Percentiles rank a stretch among this genome's conserved stretches.
Evolutionary conservation across 2,329 filamentous ascomycete species (phyloP).

Genomic region (Leptographium flavum): DNA sequence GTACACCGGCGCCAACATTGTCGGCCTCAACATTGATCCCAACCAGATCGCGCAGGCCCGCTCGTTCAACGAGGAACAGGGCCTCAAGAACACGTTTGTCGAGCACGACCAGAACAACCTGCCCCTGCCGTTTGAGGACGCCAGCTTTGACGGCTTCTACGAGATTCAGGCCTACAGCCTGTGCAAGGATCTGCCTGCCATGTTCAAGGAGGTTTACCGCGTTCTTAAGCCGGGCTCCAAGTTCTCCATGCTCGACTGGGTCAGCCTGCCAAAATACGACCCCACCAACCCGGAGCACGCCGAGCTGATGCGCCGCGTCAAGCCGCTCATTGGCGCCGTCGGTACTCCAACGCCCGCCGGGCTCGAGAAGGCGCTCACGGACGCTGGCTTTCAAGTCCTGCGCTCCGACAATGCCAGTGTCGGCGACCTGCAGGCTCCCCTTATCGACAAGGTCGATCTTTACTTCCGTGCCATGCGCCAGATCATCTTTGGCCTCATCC

Average conservation of each 20-base stretch:
- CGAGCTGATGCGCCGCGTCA: slow-evolving; percentile 37
- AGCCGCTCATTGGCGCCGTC: slow-evolving; percentile 39
- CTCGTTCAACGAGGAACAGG: slow-evolving; percentile 26
- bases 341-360: slow-evolving; percentile 34
- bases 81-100: slow-evolving; percentile 31
- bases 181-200: slow-evolving; percentile 30
- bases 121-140: slow-evolving; percentile 34
- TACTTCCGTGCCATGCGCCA: slow-evolving; percentile 37
- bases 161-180: slow-evolving; percentile 43
- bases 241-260: slow-evolving; percentile 37
- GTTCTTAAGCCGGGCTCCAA: slow-evolving; percentile 34
- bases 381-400: slow-evolving; percentile 32
- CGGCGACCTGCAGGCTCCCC: slow-evolving; percentile 33
- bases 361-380: slow-evolving; percentile 28
- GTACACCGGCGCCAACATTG: slow-evolving; percentile 30
- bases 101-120: slow-evolving; percentile 36
- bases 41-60: slow-evolving; percentile 33
- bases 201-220: slow-evolving; percentile 34
- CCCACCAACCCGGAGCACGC: slow-evolving; percentile 29
- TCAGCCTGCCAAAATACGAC: slow-evolving; percentile 34
- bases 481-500: slow-evolving; percentile 32
- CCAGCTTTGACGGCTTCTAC: slow-evolving; percentile 36
- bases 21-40: slow-evolving; percentile 39
- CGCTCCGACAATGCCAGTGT: slow-evolving; percentile 37
- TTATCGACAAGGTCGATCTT: slow-evolving; percentile 38